Evolutionary conservation across 2,329 filamentous ascomycete species (phyloP).

Genomic region (Aspergillus phoenicis): DNA sequence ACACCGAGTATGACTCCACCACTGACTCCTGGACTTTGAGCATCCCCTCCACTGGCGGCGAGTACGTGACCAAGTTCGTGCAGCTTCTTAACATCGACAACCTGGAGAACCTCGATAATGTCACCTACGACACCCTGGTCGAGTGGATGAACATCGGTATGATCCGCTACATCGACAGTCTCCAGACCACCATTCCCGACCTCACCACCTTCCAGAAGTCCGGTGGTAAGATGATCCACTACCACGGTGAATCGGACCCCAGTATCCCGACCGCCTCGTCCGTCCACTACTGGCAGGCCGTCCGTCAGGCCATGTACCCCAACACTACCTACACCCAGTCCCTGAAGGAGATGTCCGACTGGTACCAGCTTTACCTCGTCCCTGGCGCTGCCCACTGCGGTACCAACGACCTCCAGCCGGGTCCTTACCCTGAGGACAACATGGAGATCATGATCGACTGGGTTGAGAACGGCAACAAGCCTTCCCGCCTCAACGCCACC

Average conservation of each 20-base stretch:
- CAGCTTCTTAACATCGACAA: constrained; percentile 38
- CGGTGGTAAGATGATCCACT: constrained; percentile 61
- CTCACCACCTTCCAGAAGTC: constrained; percentile 52
- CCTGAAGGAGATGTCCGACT: constrained; percentile 50
- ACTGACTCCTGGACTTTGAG: constrained; percentile 33
- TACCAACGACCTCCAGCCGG: constrained; percentile 49
- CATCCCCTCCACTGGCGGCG: constrained; percentile 41
- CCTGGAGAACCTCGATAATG: constrained; percentile 47
- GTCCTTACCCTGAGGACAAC: constrained; percentile 51
- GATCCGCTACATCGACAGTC: constrained; percentile 52
- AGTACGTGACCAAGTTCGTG: constrained; percentile 39
- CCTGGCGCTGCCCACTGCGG: constrained; percentile 58
- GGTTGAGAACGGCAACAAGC: constrained; percentile 54
- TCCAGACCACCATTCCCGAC: constrained; percentile 59
- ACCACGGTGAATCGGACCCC: constrained; percentile 60
- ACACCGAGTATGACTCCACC: constrained; percentile 31
- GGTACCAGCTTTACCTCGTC: constrained; percentile 59
- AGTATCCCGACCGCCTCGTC: constrained; percentile 57
- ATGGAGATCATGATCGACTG: constrained; percentile 54
- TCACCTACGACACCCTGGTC: constrained; percentile 61
- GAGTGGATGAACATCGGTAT: constrained; percentile 57
- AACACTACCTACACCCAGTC: constrained; percentile 42
- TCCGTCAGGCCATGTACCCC: constrained; percentile 55
- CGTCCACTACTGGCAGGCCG: constrained; percentile 59
- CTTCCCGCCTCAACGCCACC: constrained; percentile 49